Evolutionary conservation across 208 protist genomes (phyloP).

Genomic region (Leishmania tarentolae): DNA sequence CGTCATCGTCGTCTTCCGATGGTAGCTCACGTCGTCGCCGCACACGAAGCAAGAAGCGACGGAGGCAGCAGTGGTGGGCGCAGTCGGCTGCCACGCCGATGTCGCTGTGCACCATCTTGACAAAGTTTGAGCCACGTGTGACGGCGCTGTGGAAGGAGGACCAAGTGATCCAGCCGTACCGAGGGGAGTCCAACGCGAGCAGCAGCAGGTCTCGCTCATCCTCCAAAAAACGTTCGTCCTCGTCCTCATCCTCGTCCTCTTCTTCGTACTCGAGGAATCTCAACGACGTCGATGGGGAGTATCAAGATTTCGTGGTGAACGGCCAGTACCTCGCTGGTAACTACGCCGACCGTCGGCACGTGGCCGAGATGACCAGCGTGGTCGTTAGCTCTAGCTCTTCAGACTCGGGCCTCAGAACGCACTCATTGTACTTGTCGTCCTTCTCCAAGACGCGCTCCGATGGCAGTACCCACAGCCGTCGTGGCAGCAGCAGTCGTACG

Average conservation of each 20-base stretch:
- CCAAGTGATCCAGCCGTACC: conserved; percentile 75
- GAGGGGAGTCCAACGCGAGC: conserved; percentile 49
- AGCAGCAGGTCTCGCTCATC: conserved; percentile 21
- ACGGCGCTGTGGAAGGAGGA: conserved; percentile 62
- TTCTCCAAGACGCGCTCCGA: conserved; percentile 19
- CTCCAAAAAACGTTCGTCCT: conserved; percentile 28
- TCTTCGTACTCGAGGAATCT: conserved; percentile 3
- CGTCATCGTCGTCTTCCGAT: conserved; percentile 19
- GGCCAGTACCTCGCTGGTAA: conserved; percentile 49
- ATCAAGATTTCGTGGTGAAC: conserved; percentile 73
- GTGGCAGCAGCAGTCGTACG: conserved; percentile 19
- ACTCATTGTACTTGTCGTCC: conserved; percentile 17
- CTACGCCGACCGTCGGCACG: conserved; percentile 44
- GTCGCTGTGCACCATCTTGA: conserved; percentile 70
- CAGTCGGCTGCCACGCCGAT: conserved; percentile 42
- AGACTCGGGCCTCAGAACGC: not conserved
- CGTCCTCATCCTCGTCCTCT: conserved; percentile 14
- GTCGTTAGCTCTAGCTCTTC: conserved; percentile 26
- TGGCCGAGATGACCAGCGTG: conserved; percentile 31
- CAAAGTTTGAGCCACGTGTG: conserved; percentile 51
- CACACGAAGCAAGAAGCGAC: conserved; percentile 16
- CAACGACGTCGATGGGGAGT: conserved; percentile 28
- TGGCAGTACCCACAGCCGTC: conserved; percentile 13
- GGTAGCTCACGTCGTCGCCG: conserved; percentile 13
- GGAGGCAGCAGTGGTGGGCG: conserved; percentile 24